Evolutionary conservation across 2,329 filamentous ascomycete genomes (phyloP).

Genomic region (Diplodia mutila): DNA sequence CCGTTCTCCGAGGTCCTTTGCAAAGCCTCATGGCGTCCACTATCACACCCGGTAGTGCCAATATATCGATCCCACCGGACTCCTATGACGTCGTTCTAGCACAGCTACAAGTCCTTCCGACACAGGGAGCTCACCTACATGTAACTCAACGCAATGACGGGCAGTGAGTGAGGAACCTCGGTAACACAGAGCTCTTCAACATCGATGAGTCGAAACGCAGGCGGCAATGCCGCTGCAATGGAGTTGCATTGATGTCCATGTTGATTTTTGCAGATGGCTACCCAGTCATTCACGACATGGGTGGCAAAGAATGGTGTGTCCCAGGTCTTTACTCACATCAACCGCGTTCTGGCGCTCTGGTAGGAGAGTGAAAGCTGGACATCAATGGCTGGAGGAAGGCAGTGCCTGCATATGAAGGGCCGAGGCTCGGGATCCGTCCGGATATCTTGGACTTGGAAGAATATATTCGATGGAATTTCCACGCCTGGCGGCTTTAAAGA

Average conservation of each 20-base stretch:
- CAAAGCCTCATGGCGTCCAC: conserved; percentile 24
- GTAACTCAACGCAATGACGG: conserved; percentile 29
- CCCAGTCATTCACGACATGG: background rate
- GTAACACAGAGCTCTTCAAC: background rate
- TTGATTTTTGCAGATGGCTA: background rate
- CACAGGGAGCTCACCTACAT: conserved; percentile 15
- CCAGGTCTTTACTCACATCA: background rate
- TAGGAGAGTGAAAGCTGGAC: background rate
- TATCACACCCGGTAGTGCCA: conserved; percentile 16
- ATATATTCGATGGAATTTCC: background rate
- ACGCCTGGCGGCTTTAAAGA: background rate
- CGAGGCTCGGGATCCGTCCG: background rate
- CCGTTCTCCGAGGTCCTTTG: conserved; percentile 20
- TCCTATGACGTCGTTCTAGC: background rate
- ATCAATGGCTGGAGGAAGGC: background rate
- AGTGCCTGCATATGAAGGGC: background rate
- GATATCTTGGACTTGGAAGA: background rate
- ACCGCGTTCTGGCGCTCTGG: background rate
- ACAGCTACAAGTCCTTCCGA: conserved; percentile 18
- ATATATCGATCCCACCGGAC: background rate
- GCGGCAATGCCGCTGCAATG: background rate
- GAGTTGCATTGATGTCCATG: background rate
- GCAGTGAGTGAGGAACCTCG: background rate
- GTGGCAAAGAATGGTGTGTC: background rate
- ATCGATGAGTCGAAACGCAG: background rate